Evolutionary conservation across 2,329 filamentous ascomycete genomes (phyloP).

Genomic region (Fusarium sulawesiense): DNA sequence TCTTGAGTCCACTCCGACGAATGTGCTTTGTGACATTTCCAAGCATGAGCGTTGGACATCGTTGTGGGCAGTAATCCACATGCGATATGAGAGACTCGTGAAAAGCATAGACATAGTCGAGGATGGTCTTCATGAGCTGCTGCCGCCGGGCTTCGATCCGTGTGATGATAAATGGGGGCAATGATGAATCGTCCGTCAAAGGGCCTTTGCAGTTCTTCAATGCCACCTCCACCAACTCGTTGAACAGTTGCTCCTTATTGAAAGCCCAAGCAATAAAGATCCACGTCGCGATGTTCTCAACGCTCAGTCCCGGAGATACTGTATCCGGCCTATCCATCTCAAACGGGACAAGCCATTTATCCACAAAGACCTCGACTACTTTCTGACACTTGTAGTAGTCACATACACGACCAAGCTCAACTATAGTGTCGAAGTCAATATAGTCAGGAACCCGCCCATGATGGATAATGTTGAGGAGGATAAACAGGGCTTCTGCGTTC

Average conservation of each 20-base stretch:
- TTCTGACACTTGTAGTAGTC: conserved; percentile 46
- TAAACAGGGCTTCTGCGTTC: conserved; percentile 33
- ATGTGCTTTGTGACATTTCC: background rate
- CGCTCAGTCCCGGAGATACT: rapidly evolving
- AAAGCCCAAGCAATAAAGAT: background rate
- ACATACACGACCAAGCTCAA: background rate
- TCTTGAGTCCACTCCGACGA: background rate
- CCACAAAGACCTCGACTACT: background rate
- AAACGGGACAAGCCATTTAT: background rate
- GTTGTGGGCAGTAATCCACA: background rate
- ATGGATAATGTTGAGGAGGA: conserved; percentile 42
- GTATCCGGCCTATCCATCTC: background rate
- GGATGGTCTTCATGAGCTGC: background rate
- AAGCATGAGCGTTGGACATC: background rate
- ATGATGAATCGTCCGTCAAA: background rate
- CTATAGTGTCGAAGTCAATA: conserved; percentile 17
- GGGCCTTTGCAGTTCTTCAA: background rate
- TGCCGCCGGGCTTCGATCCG: background rate
- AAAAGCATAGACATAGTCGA: background rate
- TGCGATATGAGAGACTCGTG: background rate
- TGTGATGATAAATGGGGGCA: background rate
- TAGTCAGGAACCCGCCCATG: conserved; percentile 20
- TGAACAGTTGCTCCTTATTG: background rate
- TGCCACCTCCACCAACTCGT: background rate
- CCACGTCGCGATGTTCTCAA: background rate